Evolutionary conservation across 1,139 yeast species (phyloP), one percentile per base, ranked within the genome.

Genomic region (Arxiozyma heterogenica): DNA sequence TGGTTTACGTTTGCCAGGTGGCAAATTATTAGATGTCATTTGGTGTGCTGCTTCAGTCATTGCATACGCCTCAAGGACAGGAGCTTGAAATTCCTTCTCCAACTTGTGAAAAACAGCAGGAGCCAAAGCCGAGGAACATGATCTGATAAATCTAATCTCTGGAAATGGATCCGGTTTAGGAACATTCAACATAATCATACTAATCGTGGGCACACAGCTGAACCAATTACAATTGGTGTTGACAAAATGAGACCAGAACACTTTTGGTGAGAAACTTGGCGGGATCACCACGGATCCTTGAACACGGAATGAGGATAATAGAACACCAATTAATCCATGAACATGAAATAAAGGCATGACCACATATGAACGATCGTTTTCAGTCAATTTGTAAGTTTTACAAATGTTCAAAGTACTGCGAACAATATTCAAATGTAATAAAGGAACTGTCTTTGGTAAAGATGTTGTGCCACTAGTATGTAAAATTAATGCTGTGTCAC

Each of bases 291-390:
- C 83, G 0, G 81, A 66, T 39, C 87, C 86, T n/a, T 81, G 81
- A 0, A 83, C 73, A 22, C 78, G 75, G 51, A 83, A 71, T 0
- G 87, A 80, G 1, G 84, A 80, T 49, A 83, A 62, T 34, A 82
- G 68, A 0, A 84, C 86, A 54, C 84, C 83, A 56, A 82, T 75
- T 50, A 83, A 70, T 0, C 89, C 89, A 64, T 83, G 89, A 41
- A 83, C 88, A 62, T 83, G 89, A 74, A 83, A 83, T 45, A 83
- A 69, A 1, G 89, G 89, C 89, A 83, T 83, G 41, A 83, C 87
- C 44, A 83, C 70, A 61, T 82, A 82, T 3, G 84, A 73, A 23
- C 76, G 66, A 64, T 83, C 89, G 9, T 61, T 55, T 0, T 71
- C 58, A 2, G 76, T 65, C 53, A 83, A 67, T 44, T 73, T 72